These are phyloP conservation scores for Echinosophora koreensis DNA, from an alignment of 306 rosid species.

Conservation along the genomic window DNA sequence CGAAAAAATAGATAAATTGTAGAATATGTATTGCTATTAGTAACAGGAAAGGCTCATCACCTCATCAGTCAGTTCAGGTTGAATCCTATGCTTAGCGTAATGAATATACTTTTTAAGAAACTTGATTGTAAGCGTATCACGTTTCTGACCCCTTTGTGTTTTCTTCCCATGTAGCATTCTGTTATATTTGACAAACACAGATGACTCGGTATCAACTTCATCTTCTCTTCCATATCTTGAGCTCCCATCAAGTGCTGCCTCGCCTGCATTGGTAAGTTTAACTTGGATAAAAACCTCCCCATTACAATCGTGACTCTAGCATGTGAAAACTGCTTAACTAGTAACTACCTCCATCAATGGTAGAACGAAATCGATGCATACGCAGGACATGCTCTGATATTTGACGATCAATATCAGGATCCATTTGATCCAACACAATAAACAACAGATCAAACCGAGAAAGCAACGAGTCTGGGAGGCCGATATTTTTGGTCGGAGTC, in stretches of 20 bases:
- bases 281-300: slow-evolving; percentile 34
- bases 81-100: slow-evolving; percentile 98
- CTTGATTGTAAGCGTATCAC: slow-evolving; percentile 87
- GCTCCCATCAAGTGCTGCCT: slow-evolving; percentile 68
- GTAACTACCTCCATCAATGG: slow-evolving; percentile 78
- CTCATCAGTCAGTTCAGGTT: slow-evolving; percentile 97
- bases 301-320: slow-evolving; percentile 35
- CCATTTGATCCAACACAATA: slow-evolving; percentile 99
- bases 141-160: slow-evolving; percentile 70
- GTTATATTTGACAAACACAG: slow-evolving; percentile 90
- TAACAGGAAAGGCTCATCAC: slow-evolving; percentile 49
- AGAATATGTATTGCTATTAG: slow-evolving; percentile 3
- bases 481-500: slow-evolving; percentile 99
- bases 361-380: slow-evolving; percentile 92
- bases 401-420: slow-evolving; percentile 93
- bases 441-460: slow-evolving; percentile 97
- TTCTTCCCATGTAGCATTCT: slow-evolving; percentile 94
- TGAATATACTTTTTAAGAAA: slow-evolving; percentile 96
- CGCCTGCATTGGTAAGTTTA: slow-evolving; percentile 62
- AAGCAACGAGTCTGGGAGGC: slow-evolving; percentile 96
- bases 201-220: slow-evolving; percentile 74
- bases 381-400: slow-evolving; percentile 97
- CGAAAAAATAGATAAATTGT: not conserved
- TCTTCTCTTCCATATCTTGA: slow-evolving; percentile 88
- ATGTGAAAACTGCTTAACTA: slow-evolving; percentile 49